Evolutionary conservation across 1,284 basidiomycete species (phyloP), one percentile per base, ranked within the genome.

Genomic region (Stygiomarasmius scandens): DNA sequence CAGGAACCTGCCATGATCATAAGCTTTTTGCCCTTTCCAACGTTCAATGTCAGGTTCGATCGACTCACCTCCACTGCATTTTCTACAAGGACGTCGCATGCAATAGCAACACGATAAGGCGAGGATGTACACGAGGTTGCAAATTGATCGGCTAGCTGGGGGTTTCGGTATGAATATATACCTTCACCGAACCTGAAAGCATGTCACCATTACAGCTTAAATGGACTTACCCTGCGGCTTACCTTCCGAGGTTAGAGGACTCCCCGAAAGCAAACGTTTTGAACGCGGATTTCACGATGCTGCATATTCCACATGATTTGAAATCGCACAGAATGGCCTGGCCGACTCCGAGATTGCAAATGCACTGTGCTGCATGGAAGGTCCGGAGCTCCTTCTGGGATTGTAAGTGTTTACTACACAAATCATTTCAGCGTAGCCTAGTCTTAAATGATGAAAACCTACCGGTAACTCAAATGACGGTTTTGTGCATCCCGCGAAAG

Each of bases 241-340:
- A 84, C 85, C 83, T 76, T 63, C 85, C 85, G 43, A 66, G 74
- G 61, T 85, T 81, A 55, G 68, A 71, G 45, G 67, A 69, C 27
- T 67, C 75, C 10, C 80, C 83, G 60, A 86, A 87, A 0, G 81
- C 83, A 59, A 86, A 78, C 11, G 71, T 64, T 41, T 72, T 73
- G 70, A 87, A 87, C 2, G 74, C 76, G 3, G 83, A 83, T 65
- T 79, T 83, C 43, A 81, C 73, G 29, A 82, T 76, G 57, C 71
- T 77, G 67, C 85, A 87, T 55, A 86, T 83, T 2, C 86, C 85
- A 59, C 85, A 87, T 20, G 84, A 85, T 52, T 71, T 74, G 71
- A 82, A 83, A 58, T 73, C 73, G 68, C 86, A 87, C 14, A 84
- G 65, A 0, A 66, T 64, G 1, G 75, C 64, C 34, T 77, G 74